Conservation (phyloP, 257 asterid species). For the Agastache rugosa region DNA sequence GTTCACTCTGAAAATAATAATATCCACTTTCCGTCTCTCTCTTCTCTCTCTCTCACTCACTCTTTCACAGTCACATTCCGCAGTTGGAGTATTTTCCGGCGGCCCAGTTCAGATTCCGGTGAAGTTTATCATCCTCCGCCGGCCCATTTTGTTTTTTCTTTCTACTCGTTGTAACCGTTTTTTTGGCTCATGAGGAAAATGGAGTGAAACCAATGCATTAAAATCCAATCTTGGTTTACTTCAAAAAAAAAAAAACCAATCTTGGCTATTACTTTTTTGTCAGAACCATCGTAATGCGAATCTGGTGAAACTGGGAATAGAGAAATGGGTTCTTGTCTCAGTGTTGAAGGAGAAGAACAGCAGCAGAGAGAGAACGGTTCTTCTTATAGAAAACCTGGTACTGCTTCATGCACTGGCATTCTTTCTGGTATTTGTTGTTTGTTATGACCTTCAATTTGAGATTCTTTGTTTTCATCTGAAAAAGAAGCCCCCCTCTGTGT, state of each 20-base stretch:
- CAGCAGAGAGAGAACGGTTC: conserved; percentile 43
- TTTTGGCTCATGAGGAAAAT: conserved; percentile 30
- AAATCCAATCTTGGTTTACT: conserved; percentile 26
- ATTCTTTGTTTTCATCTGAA: background rate
- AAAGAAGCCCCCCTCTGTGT: too few relatives aligned
- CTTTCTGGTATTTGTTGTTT: conserved; percentile 18
- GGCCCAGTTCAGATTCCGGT: conserved; percentile 51
- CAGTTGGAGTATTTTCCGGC: conserved; percentile 35
- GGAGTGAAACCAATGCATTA: conserved; percentile 20
- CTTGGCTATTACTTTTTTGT: conserved; percentile 6
- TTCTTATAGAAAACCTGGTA: conserved; percentile 47
- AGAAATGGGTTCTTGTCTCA: conserved; percentile 77
- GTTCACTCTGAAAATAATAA: background rate
- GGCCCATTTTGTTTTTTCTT: conserved; percentile 41
- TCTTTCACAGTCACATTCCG: background rate
- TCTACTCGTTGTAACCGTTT: conserved; percentile 1
- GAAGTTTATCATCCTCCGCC: conserved; percentile 24
- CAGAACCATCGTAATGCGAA: conserved; percentile 42
- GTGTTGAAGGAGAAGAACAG: conserved; percentile 56
- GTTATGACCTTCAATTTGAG: conserved; percentile 24
- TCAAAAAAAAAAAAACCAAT: background rate
- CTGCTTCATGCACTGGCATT: background rate
- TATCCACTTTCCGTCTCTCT: conserved; percentile 13
- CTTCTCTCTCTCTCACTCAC: conserved; percentile 20
- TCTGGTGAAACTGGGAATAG: conserved; percentile 41